phyloP scores from a whole-genome alignment of 352 stramenopile genomes.

The Elongisporangium prolatum region DNA sequence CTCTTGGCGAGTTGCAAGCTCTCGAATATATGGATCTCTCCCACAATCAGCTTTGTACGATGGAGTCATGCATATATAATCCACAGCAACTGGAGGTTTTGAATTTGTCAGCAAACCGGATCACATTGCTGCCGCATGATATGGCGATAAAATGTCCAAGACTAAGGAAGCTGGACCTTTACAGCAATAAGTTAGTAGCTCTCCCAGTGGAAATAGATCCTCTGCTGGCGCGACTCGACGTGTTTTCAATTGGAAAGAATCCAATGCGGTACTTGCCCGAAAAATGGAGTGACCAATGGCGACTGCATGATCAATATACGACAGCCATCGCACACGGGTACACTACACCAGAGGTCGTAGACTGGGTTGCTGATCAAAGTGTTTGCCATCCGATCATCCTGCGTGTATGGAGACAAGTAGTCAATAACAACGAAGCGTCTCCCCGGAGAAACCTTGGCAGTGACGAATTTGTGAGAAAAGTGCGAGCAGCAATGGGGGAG shows the following conservation, averaged over 20 bases:
- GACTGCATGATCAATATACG: slow-evolving; percentile 45
- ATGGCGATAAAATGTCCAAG: slow-evolving; percentile 19
- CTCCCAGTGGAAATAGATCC: slow-evolving; percentile 51
- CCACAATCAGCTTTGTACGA: slow-evolving; percentile 35
- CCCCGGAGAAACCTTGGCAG: slow-evolving; percentile 10
- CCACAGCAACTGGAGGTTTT: slow-evolving; percentile 48
- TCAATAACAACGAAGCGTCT: background rate
- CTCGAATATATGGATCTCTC: slow-evolving; percentile 61
- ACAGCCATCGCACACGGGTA: slow-evolving; percentile 49
- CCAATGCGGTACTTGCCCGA: slow-evolving; percentile 48
- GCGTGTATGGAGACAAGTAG: slow-evolving; percentile 31
- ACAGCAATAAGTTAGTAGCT: slow-evolving; percentile 48
- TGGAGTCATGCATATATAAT: slow-evolving; percentile 48
- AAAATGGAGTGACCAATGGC: slow-evolving; percentile 61
- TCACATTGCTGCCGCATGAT: slow-evolving; percentile 40
- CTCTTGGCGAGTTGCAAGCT: slow-evolving; percentile 16
- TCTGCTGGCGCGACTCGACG: slow-evolving; percentile 47
- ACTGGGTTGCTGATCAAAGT: slow-evolving; percentile 40
- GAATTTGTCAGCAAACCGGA: slow-evolving; percentile 42
- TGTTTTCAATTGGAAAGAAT: slow-evolving; percentile 53
- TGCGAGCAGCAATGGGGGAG: slow-evolving; percentile 24
- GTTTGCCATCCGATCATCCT: slow-evolving; percentile 54
- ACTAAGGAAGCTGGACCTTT: slow-evolving; percentile 57
- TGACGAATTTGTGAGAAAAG: slow-evolving; percentile 38
- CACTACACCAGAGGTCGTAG: slow-evolving; percentile 37